Base-by-base conservation (phyloP, 2,329 filamentous ascomycete species). In the Clonostachys sp. region DNA sequence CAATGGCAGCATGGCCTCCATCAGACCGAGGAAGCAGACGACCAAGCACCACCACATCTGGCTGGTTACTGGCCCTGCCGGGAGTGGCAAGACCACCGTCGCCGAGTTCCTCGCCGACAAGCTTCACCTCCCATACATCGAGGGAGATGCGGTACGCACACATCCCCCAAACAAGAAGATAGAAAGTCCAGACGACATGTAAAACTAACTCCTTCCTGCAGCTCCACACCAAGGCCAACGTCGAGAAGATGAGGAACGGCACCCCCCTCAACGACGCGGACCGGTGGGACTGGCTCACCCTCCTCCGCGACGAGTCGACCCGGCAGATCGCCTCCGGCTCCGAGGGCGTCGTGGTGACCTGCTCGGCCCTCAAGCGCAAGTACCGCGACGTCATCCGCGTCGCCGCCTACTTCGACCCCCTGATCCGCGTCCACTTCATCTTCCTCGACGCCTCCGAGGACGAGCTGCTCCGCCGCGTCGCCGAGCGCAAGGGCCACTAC, bases 211-310 rank as follows among this genome's bases (percentile, higher is more conserved):
- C 45, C n/a, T 16, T 16, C 44, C 14, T 42, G 34, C 55, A 86
- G 83, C 96, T 85, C 63, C 88, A 91, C 55, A 83, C 89, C 1
- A 70, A 78, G 34, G 76, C 86, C 59, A 96, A 92, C 70, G 84
- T 91, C 57, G 85, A 91, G 47, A 99, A 97, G 70, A 99, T 99
- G 94, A 77, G 80, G 61, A 78, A 77, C 56, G 89, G 89, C 55
- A 84, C 83, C 48, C 91, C 94, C 3, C 77, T 99, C 35, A 95
- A 88, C 48, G 94, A 99, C 62, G 86, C 84, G 50, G 94, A 99
- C 70, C 87, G 94, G 53, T 97, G 94, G 94, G 92, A 96, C 72
- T 99, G 94, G 94, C 83, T 99, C 53, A 89, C 86, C 42, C 75
- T 77, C 12, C 77, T 94, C 13, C 87, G 89, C 53, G 80, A 89